A percentile compares a stretch with the other conserved stretches of the same genome.
These are phyloP conservation scores for Clitoria ternatea DNA, from an alignment of 306 rosid genomes.

Conservation along the genomic window DNA sequence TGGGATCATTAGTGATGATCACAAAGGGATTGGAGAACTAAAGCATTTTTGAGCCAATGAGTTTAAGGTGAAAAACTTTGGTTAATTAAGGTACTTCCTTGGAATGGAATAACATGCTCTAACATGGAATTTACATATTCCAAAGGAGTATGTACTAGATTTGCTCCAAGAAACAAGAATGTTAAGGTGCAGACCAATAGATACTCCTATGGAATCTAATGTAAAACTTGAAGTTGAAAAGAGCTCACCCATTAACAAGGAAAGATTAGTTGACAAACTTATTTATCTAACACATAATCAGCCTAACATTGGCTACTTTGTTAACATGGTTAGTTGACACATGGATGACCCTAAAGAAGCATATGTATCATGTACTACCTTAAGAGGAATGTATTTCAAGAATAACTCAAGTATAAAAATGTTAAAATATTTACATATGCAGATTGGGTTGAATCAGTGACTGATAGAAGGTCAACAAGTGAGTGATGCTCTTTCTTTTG, in stretches of 20 bases:
- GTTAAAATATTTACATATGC: background rate
- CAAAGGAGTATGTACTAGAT: background rate
- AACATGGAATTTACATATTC: background rate
- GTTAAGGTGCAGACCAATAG: background rate
- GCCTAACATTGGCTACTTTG: background rate
- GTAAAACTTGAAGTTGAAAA: no score
- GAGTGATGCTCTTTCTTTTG: background rate
- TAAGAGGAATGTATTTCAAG: background rate
- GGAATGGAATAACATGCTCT: background rate
- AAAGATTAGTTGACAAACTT: background rate
- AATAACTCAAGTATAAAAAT: background rate
- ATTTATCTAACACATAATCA: background rate
- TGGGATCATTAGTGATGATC: background rate
- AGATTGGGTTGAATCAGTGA: background rate
- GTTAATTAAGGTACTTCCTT: background rate
- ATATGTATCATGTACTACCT: no score
- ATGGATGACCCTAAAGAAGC: background rate
- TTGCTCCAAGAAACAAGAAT: background rate
- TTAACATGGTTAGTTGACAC: background rate
- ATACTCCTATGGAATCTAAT: no score
- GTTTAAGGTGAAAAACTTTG: background rate
- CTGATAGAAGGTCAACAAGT: background rate
- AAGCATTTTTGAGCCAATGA: background rate
- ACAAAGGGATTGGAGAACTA: background rate
- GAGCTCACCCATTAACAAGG: no score